Percentiles rank a stretch among this genome's conserved stretches.
Evolutionary conservation across 2,329 filamentous ascomycete genomes (phyloP).

Genomic region (Alternaria dauci): DNA sequence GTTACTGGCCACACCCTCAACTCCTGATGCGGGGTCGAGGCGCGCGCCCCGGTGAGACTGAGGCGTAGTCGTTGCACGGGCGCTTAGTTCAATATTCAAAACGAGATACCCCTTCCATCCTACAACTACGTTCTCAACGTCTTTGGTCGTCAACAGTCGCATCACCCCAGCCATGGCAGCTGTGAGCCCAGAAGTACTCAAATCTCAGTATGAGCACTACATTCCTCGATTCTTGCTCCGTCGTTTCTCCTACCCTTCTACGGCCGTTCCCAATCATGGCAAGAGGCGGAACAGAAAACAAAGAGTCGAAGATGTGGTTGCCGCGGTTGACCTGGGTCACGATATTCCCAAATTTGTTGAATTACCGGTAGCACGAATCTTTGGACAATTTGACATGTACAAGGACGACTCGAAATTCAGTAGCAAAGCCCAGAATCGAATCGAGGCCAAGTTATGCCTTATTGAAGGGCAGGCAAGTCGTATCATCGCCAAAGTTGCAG

Average conservation of each 20-base stretch:
- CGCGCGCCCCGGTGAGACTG: neutral
- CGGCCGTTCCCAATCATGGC: neutral
- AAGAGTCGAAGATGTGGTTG: neutral
- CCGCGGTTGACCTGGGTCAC: neutral
- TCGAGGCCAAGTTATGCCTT: neutral
- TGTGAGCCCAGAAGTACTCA: neutral
- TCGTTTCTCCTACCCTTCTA: constrained; percentile 38
- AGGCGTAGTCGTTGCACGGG: neutral
- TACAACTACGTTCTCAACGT: neutral
- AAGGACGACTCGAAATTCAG: neutral
- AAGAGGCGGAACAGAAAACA: neutral
- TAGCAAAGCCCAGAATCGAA: neutral
- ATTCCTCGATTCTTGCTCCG: constrained; percentile 49
- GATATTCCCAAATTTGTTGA: neutral
- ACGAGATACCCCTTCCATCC: neutral
- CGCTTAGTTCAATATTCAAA: neutral
- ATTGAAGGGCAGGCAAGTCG: neutral
- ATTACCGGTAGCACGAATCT: neutral
- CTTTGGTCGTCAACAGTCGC: neutral
- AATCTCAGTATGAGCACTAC: constrained; percentile 47
- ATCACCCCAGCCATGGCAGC: neutral
- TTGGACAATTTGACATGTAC: neutral
- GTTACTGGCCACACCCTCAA: neutral
- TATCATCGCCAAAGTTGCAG: constrained; percentile 21
- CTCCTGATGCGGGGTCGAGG: neutral